Evolutionary conservation across 805 yeast species (phyloP).

Genomic region (Suhomyces pyralidae): DNA sequence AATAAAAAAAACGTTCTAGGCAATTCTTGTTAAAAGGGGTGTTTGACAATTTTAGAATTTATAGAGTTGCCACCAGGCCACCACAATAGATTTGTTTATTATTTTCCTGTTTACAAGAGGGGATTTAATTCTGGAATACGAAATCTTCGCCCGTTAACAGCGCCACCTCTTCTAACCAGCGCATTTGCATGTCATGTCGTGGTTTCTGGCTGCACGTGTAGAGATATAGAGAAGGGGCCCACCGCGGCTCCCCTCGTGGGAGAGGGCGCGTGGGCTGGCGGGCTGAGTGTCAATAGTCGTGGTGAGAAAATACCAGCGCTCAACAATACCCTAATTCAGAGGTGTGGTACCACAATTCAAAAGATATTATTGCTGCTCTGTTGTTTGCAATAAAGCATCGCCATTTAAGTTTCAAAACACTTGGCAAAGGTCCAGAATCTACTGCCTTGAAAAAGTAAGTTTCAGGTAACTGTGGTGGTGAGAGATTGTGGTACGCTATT

Average conservation of each 20-base stretch:
- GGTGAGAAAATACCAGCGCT: not conserved
- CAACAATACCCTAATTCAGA: not conserved
- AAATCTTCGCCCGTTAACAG: not conserved
- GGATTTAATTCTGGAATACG: not conserved
- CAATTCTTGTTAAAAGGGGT: not conserved
- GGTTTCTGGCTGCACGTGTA: not conserved
- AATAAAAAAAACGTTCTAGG: not conserved
- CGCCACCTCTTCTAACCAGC: not conserved
- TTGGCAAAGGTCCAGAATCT: not conserved
- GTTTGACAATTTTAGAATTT: not conserved
- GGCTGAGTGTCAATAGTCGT: not conserved
- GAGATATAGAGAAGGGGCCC: not conserved
- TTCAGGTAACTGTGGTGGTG: not conserved
- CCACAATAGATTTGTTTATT: not conserved
- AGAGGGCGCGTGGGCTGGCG: not conserved
- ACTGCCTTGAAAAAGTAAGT: not conserved
- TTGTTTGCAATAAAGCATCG: not conserved
- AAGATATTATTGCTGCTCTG: not conserved
- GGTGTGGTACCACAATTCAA: not conserved
- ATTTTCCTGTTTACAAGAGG: not conserved
- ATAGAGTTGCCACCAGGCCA: not conserved
- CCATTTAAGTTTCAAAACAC: not conserved
- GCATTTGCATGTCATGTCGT: not conserved
- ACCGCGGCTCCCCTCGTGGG: conserved; percentile 1
- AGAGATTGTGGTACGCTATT: not conserved